These are phyloP conservation scores for Paxillus involutus DNA, from an alignment of 768 basidiomycete species.

Conservation along the genomic window DNA sequence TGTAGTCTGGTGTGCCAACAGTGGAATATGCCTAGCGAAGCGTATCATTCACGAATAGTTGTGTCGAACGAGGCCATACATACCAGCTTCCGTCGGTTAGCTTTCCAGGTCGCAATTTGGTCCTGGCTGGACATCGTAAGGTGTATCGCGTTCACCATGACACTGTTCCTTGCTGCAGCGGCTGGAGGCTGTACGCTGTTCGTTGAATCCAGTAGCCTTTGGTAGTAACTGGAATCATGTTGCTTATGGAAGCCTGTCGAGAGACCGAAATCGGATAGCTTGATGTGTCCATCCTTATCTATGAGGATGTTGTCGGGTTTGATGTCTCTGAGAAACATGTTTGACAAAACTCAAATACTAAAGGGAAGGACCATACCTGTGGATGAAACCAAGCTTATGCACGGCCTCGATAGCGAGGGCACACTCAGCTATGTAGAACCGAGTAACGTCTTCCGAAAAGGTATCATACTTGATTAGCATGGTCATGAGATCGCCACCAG, in stretches of 20 bases:
- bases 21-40: slow-evolving; percentile 86
- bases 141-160: slow-evolving; percentile 97
- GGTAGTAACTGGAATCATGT: slow-evolving; percentile 95
- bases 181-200: slow-evolving; percentile 42
- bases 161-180: slow-evolving; percentile 76
- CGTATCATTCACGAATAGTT: not conserved
- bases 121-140: slow-evolving; percentile 93
- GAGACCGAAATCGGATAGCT: slow-evolving; percentile 97
- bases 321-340: slow-evolving; percentile 69
- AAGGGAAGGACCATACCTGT: slow-evolving; percentile 54
- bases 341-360: not conserved
- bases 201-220: slow-evolving; percentile 76
- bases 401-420: slow-evolving; percentile 97
- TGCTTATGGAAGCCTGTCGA: slow-evolving; percentile 99
- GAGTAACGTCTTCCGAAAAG: slow-evolving; percentile 95
- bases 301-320: slow-evolving; percentile 95
- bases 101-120: slow-evolving; percentile 98
- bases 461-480: slow-evolving; percentile 99
- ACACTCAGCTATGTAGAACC: slow-evolving; percentile 99
- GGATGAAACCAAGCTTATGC: slow-evolving; percentile 96
- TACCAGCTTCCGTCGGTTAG: slow-evolving; percentile 93
- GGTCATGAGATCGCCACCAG: slow-evolving; percentile 98
- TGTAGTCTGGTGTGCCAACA: slow-evolving; percentile 96
- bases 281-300: slow-evolving; percentile 95
- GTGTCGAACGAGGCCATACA: slow-evolving; percentile 20